These are phyloP conservation scores for Clarireedia sp. DNA, from an alignment of 2,329 filamentous ascomycete species.

Conservation along the genomic window DNA sequence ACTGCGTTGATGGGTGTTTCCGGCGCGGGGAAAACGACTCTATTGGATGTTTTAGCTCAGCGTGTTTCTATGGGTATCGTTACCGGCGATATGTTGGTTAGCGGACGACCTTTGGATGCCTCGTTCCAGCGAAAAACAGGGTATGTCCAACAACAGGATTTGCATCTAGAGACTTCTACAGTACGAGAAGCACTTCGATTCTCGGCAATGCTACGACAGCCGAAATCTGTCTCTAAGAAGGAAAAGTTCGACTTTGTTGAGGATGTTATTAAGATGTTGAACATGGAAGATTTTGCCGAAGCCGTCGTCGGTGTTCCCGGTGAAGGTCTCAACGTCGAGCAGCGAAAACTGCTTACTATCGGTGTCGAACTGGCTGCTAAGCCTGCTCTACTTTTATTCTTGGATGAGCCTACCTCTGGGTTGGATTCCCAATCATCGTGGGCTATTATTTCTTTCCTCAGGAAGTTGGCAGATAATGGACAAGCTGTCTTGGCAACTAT, in stretches of 20 bases:
- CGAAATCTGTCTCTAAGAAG: constrained; percentile 55
- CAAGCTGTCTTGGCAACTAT: constrained; percentile 93
- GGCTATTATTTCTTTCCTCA: constrained; percentile 80
- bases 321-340: constrained; percentile 70
- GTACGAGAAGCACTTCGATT: constrained; percentile 83
- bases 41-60: constrained; percentile 72
- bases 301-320: constrained; percentile 64
- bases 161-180: constrained; percentile 77
- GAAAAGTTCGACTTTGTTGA: constrained; percentile 81
- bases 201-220: constrained; percentile 75
- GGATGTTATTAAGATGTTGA: constrained; percentile 57
- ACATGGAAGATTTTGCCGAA: constrained; percentile 55
- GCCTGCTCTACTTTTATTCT: constrained; percentile 79
- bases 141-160: constrained; percentile 89
- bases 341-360: constrained; percentile 75
- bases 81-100: constrained; percentile 62
- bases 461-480: constrained; percentile 82
- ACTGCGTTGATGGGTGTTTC: constrained; percentile 63
- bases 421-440: constrained; percentile 90
- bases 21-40: constrained; percentile 82
- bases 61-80: constrained; percentile 87
- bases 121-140: constrained; percentile 90
- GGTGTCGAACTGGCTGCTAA: constrained; percentile 94
- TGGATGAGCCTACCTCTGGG: constrained; percentile 92
- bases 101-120: constrained; percentile 18